Percentiles rank a stretch among this genome's conserved stretches.
Conservation (phyloP, 805 yeast genomes). For the Wickerhamomyces canadensis region DNA sequence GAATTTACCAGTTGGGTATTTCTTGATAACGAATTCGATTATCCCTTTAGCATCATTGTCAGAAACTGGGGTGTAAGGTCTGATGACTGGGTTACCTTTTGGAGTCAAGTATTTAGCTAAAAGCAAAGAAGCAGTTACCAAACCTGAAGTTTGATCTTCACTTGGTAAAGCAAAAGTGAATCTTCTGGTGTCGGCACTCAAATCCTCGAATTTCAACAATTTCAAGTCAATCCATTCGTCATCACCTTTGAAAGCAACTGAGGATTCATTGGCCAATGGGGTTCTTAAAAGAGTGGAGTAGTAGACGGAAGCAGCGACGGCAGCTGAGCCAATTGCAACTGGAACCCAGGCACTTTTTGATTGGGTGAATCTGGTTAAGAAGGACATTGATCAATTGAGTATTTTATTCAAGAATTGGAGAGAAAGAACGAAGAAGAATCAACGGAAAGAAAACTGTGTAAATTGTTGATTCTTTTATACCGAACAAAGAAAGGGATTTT, state of each 20-base stretch:
- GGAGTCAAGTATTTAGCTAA: conserved; percentile 77
- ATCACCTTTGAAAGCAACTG: conserved; percentile 53
- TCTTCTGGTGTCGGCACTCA: conserved; percentile 61
- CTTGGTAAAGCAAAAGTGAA: conserved; percentile 66
- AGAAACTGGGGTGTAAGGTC: conserved; percentile 79
- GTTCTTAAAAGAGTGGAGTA: conserved; percentile 25
- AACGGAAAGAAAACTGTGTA: too few relatives aligned
- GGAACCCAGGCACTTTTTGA: conserved; percentile 25
- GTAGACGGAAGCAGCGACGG: conserved; percentile 32
- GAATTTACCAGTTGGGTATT: conserved; percentile 81
- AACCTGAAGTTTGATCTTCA: conserved; percentile 66
- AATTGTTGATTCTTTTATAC: too few relatives aligned
- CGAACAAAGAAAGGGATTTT: too few relatives aligned
- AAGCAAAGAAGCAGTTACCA: conserved; percentile 72
- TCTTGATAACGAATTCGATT: conserved; percentile 77
- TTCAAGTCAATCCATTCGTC: conserved; percentile 71
- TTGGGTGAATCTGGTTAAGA: conserved; percentile 20
- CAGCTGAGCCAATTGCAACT: conserved; percentile 43
- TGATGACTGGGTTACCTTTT: conserved; percentile 78
- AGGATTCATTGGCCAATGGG: conserved; percentile 29
- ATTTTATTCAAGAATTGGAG: neutral
- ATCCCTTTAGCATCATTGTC: conserved; percentile 66
- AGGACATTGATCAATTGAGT: conserved; percentile 18
- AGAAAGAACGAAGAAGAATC: neutral
- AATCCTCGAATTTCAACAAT: conserved; percentile 38